Evolutionary conservation across 2,329 filamentous ascomycete species (phyloP), one percentile per base, ranked within the genome.

Genomic region (Stromatinia cepivora): DNA sequence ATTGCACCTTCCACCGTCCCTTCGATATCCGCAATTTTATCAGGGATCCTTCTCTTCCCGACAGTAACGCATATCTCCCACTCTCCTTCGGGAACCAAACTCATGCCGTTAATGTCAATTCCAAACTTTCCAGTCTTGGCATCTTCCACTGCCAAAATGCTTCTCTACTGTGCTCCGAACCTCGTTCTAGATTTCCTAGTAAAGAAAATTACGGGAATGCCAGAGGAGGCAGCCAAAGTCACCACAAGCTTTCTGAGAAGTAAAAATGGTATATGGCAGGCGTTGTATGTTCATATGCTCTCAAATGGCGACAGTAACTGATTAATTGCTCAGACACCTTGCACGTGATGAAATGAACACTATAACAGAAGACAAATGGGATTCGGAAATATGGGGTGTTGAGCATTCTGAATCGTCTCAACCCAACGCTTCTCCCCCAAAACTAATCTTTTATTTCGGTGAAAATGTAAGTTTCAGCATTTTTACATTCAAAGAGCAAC

Each of bases 41-140:
- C 66, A 39, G 90, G 85, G 1, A 82, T 93, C 54, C 82, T 93
- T 69, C 83, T 94, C 25, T 93, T 93, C 77, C 90, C 91, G 1
- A 92, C 91, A 1, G 84, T 94, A 50, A 84, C 88, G n/a, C 86
- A 92, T 79, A 88, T 94, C 71, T 87, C 87, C 13, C 79, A 81
- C 69, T 91, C 88, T 1, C 83, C 85, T 0, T 87, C 82, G 39
- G 91, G 91, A 1, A 79, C 79, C 68, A 84, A 84, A 61, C 79
- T 89, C 52, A 79, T 80, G 50, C 72, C 81, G 5, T 75, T 87
- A 7, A 80, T 79, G 56, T 79, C 79, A 15, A 76, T 78, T 42
- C 73, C 75, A 3, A 67, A 74, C n/a, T 76, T 79, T 50, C 72
- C 76, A 2, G 72, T 66, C 20, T 70, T 57, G 53, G 72, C 72